A percentile compares a stretch with the other conserved stretches of the same genome.
Conservation (phyloP, 768 basidiomycete genomes). For the Vararia minispora region DNA sequence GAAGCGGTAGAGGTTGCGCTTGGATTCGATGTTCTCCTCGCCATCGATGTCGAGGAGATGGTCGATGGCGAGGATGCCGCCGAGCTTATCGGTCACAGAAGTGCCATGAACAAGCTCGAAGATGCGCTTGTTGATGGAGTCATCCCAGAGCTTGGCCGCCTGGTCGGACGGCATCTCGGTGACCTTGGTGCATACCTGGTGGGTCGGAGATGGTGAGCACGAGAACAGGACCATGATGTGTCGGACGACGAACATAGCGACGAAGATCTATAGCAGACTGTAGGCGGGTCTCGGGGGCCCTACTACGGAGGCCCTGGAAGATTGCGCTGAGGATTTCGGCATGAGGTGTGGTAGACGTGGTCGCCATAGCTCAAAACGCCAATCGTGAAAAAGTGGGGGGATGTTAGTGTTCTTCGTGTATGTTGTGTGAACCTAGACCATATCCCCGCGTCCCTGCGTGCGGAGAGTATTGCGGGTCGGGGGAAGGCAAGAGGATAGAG, state of each 20-base stretch:
- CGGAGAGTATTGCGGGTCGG: too few relatives aligned
- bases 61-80: constrained; percentile 83
- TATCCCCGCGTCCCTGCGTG: too few relatives aligned
- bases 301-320: constrained; percentile 55
- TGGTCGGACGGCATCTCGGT: constrained; percentile 77
- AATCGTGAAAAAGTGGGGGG: too few relatives aligned
- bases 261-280: constrained; percentile 64
- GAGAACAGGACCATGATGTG: constrained; percentile 1
- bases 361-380: too few relatives aligned
- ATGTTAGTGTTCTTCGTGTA: too few relatives aligned
- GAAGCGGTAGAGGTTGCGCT: constrained; percentile 72
- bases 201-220: constrained; percentile 6
- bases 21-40: constrained; percentile 75
- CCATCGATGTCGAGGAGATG: constrained; percentile 66
- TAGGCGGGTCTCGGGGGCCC: constrained; percentile 49
- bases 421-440: too few relatives aligned
- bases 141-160: constrained; percentile 76
- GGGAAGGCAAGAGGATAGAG: too few relatives aligned
- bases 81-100: constrained; percentile 68
- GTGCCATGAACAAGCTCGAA: constrained; percentile 81
- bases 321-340: constrained; percentile 54
- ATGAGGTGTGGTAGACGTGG: constrained; percentile 43
- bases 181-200: constrained; percentile 61
- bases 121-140: constrained; percentile 66
- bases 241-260: constrained; percentile 47